phyloP scores from a whole-genome alignment of 179 eudicot species.

The Monotropa hypopitys region DNA sequence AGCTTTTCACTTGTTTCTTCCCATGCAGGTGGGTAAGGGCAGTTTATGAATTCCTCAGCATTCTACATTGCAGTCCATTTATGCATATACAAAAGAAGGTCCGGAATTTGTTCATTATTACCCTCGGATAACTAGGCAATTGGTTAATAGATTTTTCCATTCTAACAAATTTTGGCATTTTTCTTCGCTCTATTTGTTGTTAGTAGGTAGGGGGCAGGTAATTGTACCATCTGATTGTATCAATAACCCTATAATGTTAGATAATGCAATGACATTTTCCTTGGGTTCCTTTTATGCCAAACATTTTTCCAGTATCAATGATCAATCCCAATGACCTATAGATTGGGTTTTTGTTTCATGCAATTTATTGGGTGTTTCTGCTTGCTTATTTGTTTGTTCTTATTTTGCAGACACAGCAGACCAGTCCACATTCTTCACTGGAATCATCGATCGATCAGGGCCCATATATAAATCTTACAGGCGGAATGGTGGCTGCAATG shows the following conservation, averaged over 20 bases:
- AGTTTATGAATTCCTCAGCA: constrained; percentile 47
- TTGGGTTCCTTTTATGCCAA: background rate
- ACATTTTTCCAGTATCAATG: background rate
- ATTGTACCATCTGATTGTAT: background rate
- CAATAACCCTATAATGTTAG: background rate
- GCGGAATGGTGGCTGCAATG: constrained; percentile 69
- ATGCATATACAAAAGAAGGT: constrained; percentile 71
- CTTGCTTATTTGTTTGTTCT: background rate
- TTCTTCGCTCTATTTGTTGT: background rate
- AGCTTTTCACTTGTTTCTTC: background rate
- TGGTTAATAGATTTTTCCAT: background rate
- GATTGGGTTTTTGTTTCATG: background rate
- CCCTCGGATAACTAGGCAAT: background rate
- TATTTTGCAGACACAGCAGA: constrained; percentile 18
- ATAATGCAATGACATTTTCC: background rate
- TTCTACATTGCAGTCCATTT: constrained; percentile 47
- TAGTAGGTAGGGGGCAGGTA: background rate
- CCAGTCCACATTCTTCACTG: constrained; percentile 18
- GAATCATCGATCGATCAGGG: constrained; percentile 58
- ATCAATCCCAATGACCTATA: background rate
- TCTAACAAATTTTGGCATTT: background rate
- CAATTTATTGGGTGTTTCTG: background rate
- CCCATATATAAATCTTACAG: constrained; percentile 57
- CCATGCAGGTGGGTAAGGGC: constrained; percentile 92
- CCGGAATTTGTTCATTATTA: background rate